Evolutionary conservation across 2,329 filamentous ascomycete species (phyloP), one percentile per base, ranked within the genome.

Genomic region (Arthrobotrys conoides): DNA sequence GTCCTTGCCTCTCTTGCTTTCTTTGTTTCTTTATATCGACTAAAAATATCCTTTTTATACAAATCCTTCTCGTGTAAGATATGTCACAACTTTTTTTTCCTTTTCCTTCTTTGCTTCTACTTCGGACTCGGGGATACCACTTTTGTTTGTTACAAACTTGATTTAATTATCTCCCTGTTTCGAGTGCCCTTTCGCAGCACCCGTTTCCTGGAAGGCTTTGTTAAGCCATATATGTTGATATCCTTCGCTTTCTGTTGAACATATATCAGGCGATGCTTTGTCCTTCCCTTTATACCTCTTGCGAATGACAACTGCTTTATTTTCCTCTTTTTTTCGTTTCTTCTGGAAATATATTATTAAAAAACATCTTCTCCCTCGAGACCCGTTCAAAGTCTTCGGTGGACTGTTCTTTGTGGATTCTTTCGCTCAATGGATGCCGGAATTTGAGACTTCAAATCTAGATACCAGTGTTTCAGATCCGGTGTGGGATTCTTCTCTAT

Each of bases 21-120:
- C 55, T 59, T 67, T 30, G 33, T 51, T 27, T 64, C 16, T 61
- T 63, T 67, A 68, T 63, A 57, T 46, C 55, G 30, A 67, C 27
- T 68, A 63, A 73, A 72, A 67, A 66, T 73, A 68, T 71, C 18
- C 57, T 51, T 61, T 65, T 66, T 76, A 76, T 76, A 76, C 57
- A 57, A 65, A 67, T 67, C 48, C 30, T 76, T 55, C 48, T 76
- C 71, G 71, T 76, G 71, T 76, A 76, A 76, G 71, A 76, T 76
- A 76, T 76, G 64, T 59, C n/a, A 44, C 18, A 38, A 49, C 41
- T 64, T 49, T 53, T 68, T n/a, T 75, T 46, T 48, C 27, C 36
- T 24, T 53, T 53, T 64, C 24, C 20, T 46, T 61, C 30, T 5
- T 57, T 67, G 16, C 22, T 24, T 61, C 46, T 12, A 61, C 49